Conservation (phyloP, 257 asterid genomes). For the Vinca minor region DNA sequence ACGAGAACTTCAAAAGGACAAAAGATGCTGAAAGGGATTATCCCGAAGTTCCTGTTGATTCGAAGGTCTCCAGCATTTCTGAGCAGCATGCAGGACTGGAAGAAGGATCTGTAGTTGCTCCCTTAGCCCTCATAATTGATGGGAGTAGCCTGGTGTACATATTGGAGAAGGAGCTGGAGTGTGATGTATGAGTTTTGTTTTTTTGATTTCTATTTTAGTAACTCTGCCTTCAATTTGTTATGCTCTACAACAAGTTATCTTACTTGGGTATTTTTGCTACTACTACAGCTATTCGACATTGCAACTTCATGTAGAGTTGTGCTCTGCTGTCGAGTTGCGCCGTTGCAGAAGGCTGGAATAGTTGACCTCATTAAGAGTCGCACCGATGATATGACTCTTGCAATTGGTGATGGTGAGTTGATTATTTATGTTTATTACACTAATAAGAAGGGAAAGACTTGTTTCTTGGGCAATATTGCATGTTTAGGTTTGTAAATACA, state of each 20-base stretch:
- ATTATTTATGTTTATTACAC: slow-evolving; percentile 9
- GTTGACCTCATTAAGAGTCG: slow-evolving; percentile 87
- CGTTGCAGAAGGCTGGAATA: slow-evolving; percentile 97
- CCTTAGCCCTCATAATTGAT: slow-evolving; percentile 88
- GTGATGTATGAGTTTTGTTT: slow-evolving; percentile 46
- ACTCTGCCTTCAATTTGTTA: not conserved
- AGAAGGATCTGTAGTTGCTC: slow-evolving; percentile 38
- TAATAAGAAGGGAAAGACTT: not conserved
- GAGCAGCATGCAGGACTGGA: slow-evolving; percentile 37
- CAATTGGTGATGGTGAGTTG: slow-evolving; percentile 95
- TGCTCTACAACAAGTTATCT: slow-evolving; percentile 16
- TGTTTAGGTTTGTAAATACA: slow-evolving; percentile 22
- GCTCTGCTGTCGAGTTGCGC: slow-evolving; percentile 96
- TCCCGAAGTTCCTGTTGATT: slow-evolving; percentile 43
- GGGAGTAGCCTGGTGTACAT: slow-evolving; percentile 96
- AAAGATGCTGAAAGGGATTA: slow-evolving; percentile 40
- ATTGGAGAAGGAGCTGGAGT: slow-evolving; percentile 83
- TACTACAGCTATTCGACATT: slow-evolving; percentile 75
- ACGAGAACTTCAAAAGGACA: slow-evolving; percentile 28
- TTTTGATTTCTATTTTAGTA: slow-evolving; percentile 3
- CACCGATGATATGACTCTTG: slow-evolving; percentile 95
- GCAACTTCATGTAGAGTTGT: slow-evolving; percentile 86
- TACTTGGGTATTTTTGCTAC: slow-evolving; percentile 20
- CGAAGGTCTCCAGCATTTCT: slow-evolving; percentile 31
- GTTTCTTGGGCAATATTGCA: slow-evolving; percentile 38